phyloP scores from a whole-genome alignment of 768 basidiomycete genomes.

The Gymnopilus junonius region DNA sequence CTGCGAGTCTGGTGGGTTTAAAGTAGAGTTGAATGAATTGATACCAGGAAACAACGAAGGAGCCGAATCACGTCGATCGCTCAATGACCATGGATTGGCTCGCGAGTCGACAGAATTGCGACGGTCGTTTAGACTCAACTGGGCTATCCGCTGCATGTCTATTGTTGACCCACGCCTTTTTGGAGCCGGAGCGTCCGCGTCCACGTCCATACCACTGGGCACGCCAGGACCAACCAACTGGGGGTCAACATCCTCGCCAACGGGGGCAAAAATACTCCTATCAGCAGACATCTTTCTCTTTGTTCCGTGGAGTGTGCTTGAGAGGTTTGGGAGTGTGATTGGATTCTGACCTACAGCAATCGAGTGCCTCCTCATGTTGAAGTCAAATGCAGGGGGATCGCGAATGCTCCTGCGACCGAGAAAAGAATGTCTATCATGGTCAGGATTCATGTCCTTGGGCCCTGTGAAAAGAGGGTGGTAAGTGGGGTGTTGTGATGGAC shows the following conservation, averaged over 20 bases:
- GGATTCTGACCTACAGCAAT: slow-evolving; percentile 62
- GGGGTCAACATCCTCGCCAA: slow-evolving; percentile 67
- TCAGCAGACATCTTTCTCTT: slow-evolving; percentile 87
- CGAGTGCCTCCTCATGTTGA: slow-evolving; percentile 73
- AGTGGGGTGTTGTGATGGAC: slow-evolving; percentile 17
- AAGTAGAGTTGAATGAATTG: slow-evolving; percentile 56
- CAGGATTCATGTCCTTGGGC: slow-evolving; percentile 42
- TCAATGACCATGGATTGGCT: slow-evolving; percentile 58
- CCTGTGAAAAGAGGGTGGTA: slow-evolving; percentile 28
- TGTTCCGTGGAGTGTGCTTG: slow-evolving; percentile 57
- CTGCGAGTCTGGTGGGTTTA: slow-evolving; percentile 59
- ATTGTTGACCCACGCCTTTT: slow-evolving; percentile 87
- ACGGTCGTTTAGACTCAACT: slow-evolving; percentile 77
- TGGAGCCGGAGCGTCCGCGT: slow-evolving; percentile 68
- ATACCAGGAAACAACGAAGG: slow-evolving; percentile 67
- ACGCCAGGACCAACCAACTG: slow-evolving; percentile 72
- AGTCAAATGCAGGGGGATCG: slow-evolving; percentile 62
- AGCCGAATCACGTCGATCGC: slow-evolving; percentile 75
- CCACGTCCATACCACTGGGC: slow-evolving; percentile 60
- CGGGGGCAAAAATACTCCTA: slow-evolving; percentile 51
- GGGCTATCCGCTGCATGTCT: slow-evolving; percentile 76
- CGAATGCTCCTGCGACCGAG: slow-evolving; percentile 33
- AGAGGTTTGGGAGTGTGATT: slow-evolving; percentile 42
- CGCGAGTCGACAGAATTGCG: slow-evolving; percentile 78
- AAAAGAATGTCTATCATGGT: slow-evolving; percentile 37